Base-by-base conservation (phyloP, 176 grass and related monocot species). In the Carex kokanica region DNA sequence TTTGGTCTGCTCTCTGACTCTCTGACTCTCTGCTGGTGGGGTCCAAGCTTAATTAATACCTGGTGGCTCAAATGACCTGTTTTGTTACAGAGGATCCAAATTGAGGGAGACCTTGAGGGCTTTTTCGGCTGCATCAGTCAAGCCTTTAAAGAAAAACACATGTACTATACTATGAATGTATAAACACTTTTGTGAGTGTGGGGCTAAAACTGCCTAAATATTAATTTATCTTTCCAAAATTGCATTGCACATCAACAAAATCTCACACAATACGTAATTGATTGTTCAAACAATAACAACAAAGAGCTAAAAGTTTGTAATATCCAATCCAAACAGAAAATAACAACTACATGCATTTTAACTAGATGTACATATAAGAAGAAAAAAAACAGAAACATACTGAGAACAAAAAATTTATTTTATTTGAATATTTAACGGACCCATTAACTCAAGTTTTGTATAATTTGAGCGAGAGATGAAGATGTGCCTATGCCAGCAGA, bases 1-100 rank as follows among this genome's bases (percentile, higher is more conserved):
- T 55, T 38, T 3, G 31, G 20, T 54, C 15, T n/a, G n/a, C n/a
- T n/a, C n/a, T n/a, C n/a, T n/a, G n/a, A n/a, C n/a, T n/a, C n/a
- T n/a, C n/a, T n/a, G n/a, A n/a, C n/a, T n/a, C n/a, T n/a, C n/a
- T 78, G 29, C 17, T 79, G 77, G 77, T 81, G 78, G 77, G 77
- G 77, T 80, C 53, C 47, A 78, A 29, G 68, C 5, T 31, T 80
- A 31, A 4, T 79, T 53, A 34, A 34, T 34, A 29, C 1, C 17
- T 2, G 54, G 4, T 72, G 2, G 14, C n/a, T 1, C 24, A 25
- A 25, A 25, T 25, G 24, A 25, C 24, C 24, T 25, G 24, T 25
- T 25, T 25, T 0, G 24, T 25, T 25, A 25, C 1, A 25, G 24
- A 25, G 24, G 24, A 25, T 25, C 24, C 0, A 27, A 27, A 27